Percentiles rank a stretch among this genome's conserved stretches.
phyloP scores from a whole-genome alignment of 1,139 yeast species.

The Zhuliangozyma parablackwelliae region DNA sequence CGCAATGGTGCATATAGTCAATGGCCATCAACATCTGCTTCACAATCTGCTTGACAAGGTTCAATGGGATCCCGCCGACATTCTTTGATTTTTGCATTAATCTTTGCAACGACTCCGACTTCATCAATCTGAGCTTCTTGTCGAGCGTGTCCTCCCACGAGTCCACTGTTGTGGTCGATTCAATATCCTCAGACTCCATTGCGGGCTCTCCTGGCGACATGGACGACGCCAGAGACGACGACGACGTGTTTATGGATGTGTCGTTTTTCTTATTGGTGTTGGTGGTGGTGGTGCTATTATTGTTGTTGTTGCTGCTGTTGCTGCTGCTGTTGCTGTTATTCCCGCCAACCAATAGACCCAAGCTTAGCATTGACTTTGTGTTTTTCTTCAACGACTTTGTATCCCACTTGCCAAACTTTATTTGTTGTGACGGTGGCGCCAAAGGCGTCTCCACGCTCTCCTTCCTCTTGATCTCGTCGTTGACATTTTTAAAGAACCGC shows the following conservation, averaged over 20 bases:
- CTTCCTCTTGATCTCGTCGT: constrained; percentile 9
- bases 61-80: constrained; percentile 33
- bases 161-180: constrained; percentile 6
- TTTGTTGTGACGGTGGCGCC: neutral
- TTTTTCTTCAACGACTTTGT: constrained; percentile 17
- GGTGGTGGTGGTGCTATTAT: neutral
- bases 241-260: constrained; percentile 3
- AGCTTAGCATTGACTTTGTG: constrained; percentile 22
- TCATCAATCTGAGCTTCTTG: constrained; percentile 10
- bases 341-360: too few relatives aligned
- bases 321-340: constrained; percentile 10
- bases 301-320: neutral
- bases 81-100: constrained; percentile 13
- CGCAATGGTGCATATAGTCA: constrained; percentile 40
- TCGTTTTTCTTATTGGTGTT: too few relatives aligned
- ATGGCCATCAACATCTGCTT: constrained; percentile 36
- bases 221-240: constrained; percentile 7
- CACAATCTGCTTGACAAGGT: constrained; percentile 33
- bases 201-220: constrained; percentile 3
- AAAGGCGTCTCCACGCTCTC: constrained; percentile 4
- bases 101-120: constrained; percentile 12
- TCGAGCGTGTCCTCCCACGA: constrained; percentile 8
- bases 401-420: constrained; percentile 20
- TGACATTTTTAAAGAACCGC: constrained; percentile 13
- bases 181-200: constrained; percentile 6